phyloP scores from a whole-genome alignment of 2,329 filamentous ascomycete genomes.

The Cylindrodendrum hubeiense region DNA sequence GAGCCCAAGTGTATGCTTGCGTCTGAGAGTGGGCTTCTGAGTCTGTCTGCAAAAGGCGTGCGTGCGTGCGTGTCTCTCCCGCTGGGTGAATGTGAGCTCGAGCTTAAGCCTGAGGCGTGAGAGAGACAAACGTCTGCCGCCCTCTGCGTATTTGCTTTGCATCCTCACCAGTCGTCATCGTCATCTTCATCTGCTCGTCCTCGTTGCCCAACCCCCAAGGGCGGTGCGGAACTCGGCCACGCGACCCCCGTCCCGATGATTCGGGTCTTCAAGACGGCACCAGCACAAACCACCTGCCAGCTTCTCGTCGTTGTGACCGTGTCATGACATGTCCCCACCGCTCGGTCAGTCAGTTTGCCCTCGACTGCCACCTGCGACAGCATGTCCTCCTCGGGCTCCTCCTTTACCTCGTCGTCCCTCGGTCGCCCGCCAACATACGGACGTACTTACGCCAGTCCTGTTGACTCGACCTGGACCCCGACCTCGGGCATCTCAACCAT shows the following conservation, averaged over 20 bases:
- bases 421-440: slow-evolving; percentile 56
- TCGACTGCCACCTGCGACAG: slow-evolving; percentile 45
- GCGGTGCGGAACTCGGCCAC: slow-evolving; percentile 28
- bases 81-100: slow-evolving; percentile 4
- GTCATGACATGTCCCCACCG: slow-evolving; percentile 48
- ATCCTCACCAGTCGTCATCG: slow-evolving; percentile 3
- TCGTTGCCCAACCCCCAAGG: slow-evolving; percentile 13
- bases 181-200: background rate
- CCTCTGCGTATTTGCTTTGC: slow-evolving; percentile 12
- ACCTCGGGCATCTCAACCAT: slow-evolving; percentile 58
- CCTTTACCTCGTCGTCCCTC: slow-evolving; percentile 61
- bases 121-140: slow-evolving; percentile 1
- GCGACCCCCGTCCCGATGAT: slow-evolving; percentile 30
- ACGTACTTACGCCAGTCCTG: slow-evolving; percentile 57
- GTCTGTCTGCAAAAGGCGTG: slow-evolving; percentile 14
- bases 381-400: slow-evolving; percentile 63
- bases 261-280: slow-evolving; percentile 38
- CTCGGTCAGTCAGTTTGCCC: slow-evolving; percentile 46
- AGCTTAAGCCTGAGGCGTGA: slow-evolving; percentile 1
- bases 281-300: slow-evolving; percentile 36
- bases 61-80: slow-evolving; percentile 13
- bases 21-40: slow-evolving; percentile 4
- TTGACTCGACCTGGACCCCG: slow-evolving; percentile 61
- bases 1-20: slow-evolving; percentile 21
- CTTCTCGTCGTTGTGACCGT: slow-evolving; percentile 41